A percentile compares a stretch with the other conserved stretches of the same genome.
Conservation (phyloP, 495 filamentous ascomycete species). For the Penicillium nucicola region DNA sequence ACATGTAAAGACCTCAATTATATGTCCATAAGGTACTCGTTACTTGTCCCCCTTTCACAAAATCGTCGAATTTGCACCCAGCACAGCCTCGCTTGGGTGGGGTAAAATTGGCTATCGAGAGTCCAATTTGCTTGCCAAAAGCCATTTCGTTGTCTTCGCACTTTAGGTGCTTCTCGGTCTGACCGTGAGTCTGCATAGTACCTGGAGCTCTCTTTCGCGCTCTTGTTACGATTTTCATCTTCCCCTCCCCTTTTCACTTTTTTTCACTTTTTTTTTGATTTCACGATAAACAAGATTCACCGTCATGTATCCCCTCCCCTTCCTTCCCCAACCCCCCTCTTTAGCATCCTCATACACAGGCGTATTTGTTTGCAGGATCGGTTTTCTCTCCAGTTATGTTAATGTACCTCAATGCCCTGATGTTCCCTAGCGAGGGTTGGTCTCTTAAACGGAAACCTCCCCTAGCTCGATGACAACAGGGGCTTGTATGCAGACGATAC, state of each 20-base stretch:
- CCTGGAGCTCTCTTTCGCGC: slow-evolving; percentile 9
- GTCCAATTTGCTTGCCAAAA: background rate
- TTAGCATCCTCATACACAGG: slow-evolving; percentile 49
- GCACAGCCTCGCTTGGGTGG: background rate
- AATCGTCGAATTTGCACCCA: slow-evolving; percentile 2
- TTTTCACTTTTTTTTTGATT: slow-evolving; percentile 29
- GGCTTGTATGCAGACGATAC: slow-evolving; percentile 6
- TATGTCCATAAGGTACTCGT: background rate
- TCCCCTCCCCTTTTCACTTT: slow-evolving; percentile 11
- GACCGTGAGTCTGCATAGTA: background rate
- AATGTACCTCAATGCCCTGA: slow-evolving; percentile 19
- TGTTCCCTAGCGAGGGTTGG: slow-evolving; percentile 11
- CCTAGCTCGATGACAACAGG: slow-evolving; percentile 12
- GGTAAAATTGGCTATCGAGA: background rate
- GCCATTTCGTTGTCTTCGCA: background rate
- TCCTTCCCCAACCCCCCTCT: slow-evolving; percentile 4
- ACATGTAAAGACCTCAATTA: slow-evolving; percentile 69
- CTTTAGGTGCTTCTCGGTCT: slow-evolving; percentile 1
- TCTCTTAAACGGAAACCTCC: slow-evolving; percentile 7
- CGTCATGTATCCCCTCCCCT: slow-evolving; percentile 52
- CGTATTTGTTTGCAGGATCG: slow-evolving; percentile 40
- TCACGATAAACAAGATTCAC: slow-evolving; percentile 57
- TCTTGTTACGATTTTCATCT: slow-evolving; percentile 22
- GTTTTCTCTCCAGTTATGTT: slow-evolving; percentile 27
- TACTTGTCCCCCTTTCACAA: background rate